A percentile compares a stretch with the other conserved stretches of the same genome.
These are phyloP conservation scores for Colletotrichum zoysiae DNA, from an alignment of 2,329 filamentous ascomycete species.

Conservation along the genomic window DNA sequence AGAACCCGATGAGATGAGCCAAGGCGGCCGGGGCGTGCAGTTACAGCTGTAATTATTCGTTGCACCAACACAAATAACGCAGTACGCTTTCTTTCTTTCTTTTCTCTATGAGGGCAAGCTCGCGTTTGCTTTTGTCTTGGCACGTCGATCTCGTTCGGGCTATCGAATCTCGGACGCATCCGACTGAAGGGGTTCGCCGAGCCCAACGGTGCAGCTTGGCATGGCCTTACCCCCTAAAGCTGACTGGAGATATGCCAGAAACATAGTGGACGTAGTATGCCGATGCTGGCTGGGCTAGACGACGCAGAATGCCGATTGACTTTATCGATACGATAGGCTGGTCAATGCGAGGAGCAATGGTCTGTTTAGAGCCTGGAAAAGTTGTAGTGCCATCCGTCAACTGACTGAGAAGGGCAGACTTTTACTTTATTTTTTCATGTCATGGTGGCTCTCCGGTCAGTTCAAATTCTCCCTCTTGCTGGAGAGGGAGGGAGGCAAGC, in stretches of 20 bases:
- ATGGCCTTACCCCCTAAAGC: neutral
- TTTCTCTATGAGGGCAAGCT: neutral
- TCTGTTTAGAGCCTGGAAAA: constrained; percentile 8
- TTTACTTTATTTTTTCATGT: constrained; percentile 16
- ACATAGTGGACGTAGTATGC: neutral
- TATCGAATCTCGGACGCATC: constrained; percentile 8
- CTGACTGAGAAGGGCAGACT: constrained; percentile 5
- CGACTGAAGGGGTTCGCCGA: constrained; percentile 5
- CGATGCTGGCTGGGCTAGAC: too few species aligned
- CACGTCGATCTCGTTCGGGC: neutral
- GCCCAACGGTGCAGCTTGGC: constrained; percentile 34
- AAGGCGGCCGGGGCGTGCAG: constrained; percentile 5
- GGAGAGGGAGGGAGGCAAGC: too few species aligned
- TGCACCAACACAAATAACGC: too few species aligned
- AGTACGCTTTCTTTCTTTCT: neutral
- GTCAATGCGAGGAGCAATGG: constrained; percentile 1
- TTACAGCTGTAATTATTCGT: neutral
- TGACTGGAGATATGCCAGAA: constrained; percentile 6
- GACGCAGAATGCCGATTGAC: constrained; percentile 18
- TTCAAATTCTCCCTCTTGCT: neutral
- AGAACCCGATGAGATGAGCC: constrained; percentile 5
- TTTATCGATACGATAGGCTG: neutral
- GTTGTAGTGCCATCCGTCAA: constrained; percentile 13
- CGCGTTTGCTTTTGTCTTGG: constrained; percentile 18
- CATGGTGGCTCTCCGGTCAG: neutral